Percentiles rank a stretch among this genome's conserved stretches.
phyloP scores from a whole-genome alignment of 78 protist genomes.

The Tieghemostelium lacteum region DNA sequence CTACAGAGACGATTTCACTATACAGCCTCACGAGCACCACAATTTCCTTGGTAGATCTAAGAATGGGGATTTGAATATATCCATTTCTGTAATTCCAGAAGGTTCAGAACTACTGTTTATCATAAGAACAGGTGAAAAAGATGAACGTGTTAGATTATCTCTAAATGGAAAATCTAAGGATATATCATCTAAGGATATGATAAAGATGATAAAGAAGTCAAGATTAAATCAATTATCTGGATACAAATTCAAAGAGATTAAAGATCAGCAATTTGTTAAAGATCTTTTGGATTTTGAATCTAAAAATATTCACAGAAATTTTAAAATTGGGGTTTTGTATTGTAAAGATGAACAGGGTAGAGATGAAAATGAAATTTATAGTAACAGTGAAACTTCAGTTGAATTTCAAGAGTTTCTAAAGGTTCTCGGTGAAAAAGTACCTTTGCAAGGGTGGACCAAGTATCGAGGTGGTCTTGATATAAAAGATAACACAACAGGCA shows the following conservation, averaged over 20 bases:
- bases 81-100: not conserved
- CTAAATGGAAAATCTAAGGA: constrained; percentile 25
- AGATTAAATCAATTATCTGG: constrained; percentile 39
- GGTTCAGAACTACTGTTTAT: constrained; percentile 31
- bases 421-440: constrained; percentile 66
- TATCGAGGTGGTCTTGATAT: constrained; percentile 87
- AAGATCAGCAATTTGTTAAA: constrained; percentile 12
- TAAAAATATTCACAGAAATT: constrained; percentile 56
- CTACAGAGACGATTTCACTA: constrained; percentile 23
- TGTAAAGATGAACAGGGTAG: constrained; percentile 65
- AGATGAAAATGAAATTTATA: constrained; percentile 65
- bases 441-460: constrained; percentile 66
- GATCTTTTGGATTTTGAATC: constrained; percentile 38
- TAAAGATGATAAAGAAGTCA: constrained; percentile 59
- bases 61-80: constrained; percentile 12
- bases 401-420: constrained; percentile 62
- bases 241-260: constrained; percentile 46
- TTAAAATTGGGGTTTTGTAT: constrained; percentile 86
- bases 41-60: constrained; percentile 61
- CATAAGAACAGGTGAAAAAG: constrained; percentile 64
- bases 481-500: constrained; percentile 75
- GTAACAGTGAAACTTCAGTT: constrained; percentile 36
- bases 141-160: constrained; percentile 47
- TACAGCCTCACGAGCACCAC: constrained; percentile 10
- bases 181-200: constrained; percentile 50